Base-by-base conservation (phyloP, 371 early-diverging fungal species). In the Apophysomyces sp. region DNA sequence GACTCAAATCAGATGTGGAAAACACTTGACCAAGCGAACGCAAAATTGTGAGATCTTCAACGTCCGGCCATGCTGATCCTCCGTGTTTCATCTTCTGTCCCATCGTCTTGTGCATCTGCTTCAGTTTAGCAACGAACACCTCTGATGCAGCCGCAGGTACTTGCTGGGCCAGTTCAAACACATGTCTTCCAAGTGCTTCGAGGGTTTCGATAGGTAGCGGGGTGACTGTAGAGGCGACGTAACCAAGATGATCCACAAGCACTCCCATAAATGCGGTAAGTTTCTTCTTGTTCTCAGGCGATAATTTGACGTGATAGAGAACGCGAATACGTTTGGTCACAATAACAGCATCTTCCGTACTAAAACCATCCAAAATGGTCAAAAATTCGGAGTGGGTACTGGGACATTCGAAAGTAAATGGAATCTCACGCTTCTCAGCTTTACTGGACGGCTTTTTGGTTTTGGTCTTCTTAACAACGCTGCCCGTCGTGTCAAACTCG, bases 1-100 rank as follows among this genome's bases (percentile, higher is more conserved):
- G 96, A 53, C 81, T 82, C 56, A 88, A 84, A 85, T 98, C 98
- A 4, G 97, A 94, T 8, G 94, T 86, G 3, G 95, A 92, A 69
- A 93, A 96, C 8, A 90, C 76, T 40, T 87, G 83, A 2, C 86
- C 86, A 39, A 93, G 76, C 13, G 86, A 58, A 18, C 86, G 82
- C 37, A 94, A 69, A 24, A 83, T 60, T 24, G 85, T 74, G 51
- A 92, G 57, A 55, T 91, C 88, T 40, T 82, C 84, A 24, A 78
- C 72, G 40, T 77, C 74, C 40, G 78, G 84, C 76, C 73, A 86
- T 29, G 63, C 72, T 39, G 67, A 82, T 32, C 55, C 57, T 13
- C 32, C 64, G 58, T 61, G 73, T 60, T 73, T 72, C 64, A 78
- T 66, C 54, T 68, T 72, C 36, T 71, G 73, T 0, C 67, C 70